Conservation (phyloP, 495 filamentous ascomycete genomes). For the Xylaria cubensis region DNA sequence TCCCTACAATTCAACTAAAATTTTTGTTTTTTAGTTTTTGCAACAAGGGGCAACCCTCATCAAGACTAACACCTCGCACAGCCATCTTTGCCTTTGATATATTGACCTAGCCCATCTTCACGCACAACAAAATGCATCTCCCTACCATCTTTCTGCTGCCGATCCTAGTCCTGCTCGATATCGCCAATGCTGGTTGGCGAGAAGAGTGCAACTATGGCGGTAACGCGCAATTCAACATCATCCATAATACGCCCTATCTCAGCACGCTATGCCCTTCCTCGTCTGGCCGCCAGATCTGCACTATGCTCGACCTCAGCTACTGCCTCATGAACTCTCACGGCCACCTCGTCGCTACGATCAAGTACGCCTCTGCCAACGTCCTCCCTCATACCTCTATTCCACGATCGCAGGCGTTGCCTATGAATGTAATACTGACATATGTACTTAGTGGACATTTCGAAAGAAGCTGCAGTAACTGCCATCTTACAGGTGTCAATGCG, state of each 20-base stretch:
- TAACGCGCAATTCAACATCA: conserved; percentile 26
- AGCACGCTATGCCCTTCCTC: conserved; percentile 9
- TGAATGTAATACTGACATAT: neutral
- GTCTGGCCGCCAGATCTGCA: conserved; percentile 17
- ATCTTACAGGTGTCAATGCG: conserved; percentile 4
- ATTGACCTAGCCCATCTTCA: neutral
- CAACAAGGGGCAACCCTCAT: neutral
- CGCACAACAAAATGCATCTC: neutral
- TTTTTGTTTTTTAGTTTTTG: neutral
- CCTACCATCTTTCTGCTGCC: neutral
- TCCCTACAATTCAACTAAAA: neutral
- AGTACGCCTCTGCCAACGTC: neutral
- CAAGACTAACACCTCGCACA: neutral
- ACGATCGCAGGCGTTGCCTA: neutral
- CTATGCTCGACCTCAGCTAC: conserved; percentile 28
- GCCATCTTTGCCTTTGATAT: neutral
- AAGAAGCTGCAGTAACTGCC: conserved; percentile 21
- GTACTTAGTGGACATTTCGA: conserved; percentile 16
- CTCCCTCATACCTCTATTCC: neutral
- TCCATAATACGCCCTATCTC: conserved; percentile 1
- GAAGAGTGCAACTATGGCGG: conserved; percentile 17
- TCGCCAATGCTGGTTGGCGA: conserved; percentile 20
- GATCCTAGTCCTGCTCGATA: neutral
- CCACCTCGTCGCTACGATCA: conserved; percentile 18
- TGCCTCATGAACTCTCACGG: conserved; percentile 24